phyloP scores from a whole-genome alignment of 2,329 filamentous ascomycete species.

The Exophiala sp. region DNA sequence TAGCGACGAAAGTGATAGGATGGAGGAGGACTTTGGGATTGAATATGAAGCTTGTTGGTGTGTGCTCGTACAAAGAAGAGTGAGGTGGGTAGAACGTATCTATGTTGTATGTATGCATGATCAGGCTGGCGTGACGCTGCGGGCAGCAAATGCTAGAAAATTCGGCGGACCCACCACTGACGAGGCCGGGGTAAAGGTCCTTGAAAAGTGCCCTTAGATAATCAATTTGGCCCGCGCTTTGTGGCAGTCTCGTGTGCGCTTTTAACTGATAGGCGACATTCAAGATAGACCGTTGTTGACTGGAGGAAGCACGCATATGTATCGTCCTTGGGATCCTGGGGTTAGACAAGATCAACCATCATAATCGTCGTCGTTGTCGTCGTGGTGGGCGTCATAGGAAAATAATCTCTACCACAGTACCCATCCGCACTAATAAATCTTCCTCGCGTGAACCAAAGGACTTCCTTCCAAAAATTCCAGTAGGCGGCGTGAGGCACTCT shows the following conservation, averaged over 20 bases:
- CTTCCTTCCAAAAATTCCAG: neutral
- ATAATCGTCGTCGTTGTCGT: too few relatives aligned
- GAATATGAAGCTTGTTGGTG: neutral
- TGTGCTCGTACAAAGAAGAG: neutral
- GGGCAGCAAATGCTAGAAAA: slow-evolving; percentile 23
- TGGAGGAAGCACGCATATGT: too few relatives aligned
- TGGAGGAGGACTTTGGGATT: too few relatives aligned
- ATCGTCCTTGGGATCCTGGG: too few relatives aligned
- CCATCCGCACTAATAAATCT: too few relatives aligned
- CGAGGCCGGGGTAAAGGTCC: neutral
- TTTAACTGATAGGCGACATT: neutral
- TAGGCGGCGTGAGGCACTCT: slow-evolving; percentile 14
- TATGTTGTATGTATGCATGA: neutral
- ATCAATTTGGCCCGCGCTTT: neutral
- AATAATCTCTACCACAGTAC: too few relatives aligned
- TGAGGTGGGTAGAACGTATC: too few relatives aligned
- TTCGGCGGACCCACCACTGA: slow-evolving; percentile 20
- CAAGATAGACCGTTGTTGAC: too few relatives aligned
- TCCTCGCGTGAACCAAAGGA: too few relatives aligned
- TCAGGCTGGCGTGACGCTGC: slow-evolving; percentile 1
- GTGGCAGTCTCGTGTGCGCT: neutral
- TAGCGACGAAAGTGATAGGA: too few relatives aligned
- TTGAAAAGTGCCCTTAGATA: neutral
- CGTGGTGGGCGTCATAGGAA: too few relatives aligned
- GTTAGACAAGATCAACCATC: too few relatives aligned